phyloP scores from a whole-genome alignment of 1,139 yeast species.

The Lodderomyces theae region DNA sequence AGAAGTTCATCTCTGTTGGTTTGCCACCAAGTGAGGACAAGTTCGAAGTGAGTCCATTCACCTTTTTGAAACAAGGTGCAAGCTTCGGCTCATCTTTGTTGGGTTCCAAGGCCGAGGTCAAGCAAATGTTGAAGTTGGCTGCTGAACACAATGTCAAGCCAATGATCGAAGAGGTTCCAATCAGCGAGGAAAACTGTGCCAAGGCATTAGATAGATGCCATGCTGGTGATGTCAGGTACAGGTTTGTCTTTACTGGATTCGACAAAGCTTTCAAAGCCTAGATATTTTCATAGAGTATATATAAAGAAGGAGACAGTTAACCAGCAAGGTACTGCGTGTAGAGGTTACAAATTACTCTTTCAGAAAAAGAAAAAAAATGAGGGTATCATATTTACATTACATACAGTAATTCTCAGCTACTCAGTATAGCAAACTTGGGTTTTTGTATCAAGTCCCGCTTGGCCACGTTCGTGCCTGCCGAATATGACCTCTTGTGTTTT shows the following conservation, averaged over 20 bases:
- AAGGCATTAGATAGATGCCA: slow-evolving; percentile 31
- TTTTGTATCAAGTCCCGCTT: slow-evolving; percentile 35
- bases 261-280: slow-evolving; percentile 37
- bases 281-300: slow-evolving; percentile 2
- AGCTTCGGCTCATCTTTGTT: slow-evolving; percentile 32
- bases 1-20: slow-evolving; percentile 54
- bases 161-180: slow-evolving; percentile 42
- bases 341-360: too few species aligned
- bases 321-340: not conserved
- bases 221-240: slow-evolving; percentile 57
- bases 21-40: slow-evolving; percentile 38
- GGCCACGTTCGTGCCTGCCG: slow-evolving; percentile 40
- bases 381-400: too few species aligned
- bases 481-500: slow-evolving; percentile 35
- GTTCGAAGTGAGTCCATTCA: slow-evolving; percentile 26
- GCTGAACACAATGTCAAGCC: slow-evolving; percentile 40
- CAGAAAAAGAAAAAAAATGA: too few species aligned
- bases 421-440: slow-evolving; percentile 19
- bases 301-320: not conserved
- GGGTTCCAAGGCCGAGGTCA: slow-evolving; percentile 38
- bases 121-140: slow-evolving; percentile 39
- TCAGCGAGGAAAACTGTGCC: slow-evolving; percentile 29
- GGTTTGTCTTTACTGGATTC: slow-evolving; percentile 59
- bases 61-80: slow-evolving; percentile 29
- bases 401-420: too few species aligned